Percentiles rank a stretch among this genome's conserved stretches.
These are phyloP conservation scores for Tylopilus sp. DNA, from an alignment of 768 basidiomycete genomes.

Conservation along the genomic window DNA sequence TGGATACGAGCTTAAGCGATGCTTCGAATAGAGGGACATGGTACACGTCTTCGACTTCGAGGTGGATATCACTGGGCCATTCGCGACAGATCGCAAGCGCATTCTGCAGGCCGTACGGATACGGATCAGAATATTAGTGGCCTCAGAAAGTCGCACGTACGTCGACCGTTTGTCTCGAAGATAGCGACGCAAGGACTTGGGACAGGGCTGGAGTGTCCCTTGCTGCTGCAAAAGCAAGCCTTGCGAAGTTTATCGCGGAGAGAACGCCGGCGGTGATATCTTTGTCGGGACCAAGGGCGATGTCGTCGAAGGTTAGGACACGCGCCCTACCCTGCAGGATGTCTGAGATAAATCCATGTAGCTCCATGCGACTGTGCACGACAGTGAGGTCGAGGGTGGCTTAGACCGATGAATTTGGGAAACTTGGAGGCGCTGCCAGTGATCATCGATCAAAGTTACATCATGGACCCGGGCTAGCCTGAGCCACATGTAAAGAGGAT, in stretches of 20 bases:
- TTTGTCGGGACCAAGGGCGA: constrained; percentile 35
- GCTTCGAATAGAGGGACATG: constrained; percentile 44
- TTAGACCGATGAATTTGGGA: too few relatives aligned
- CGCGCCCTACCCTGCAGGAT: constrained; percentile 29
- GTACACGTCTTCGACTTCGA: constrained; percentile 51
- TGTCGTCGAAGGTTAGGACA: constrained; percentile 41
- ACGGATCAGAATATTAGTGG: neutral
- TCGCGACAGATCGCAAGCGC: constrained; percentile 46
- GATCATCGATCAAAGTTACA: constrained; percentile 3
- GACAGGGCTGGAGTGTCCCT: constrained; percentile 3
- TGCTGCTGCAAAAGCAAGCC: constrained; percentile 37
- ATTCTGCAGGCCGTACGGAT: constrained; percentile 36
- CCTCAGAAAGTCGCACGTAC: neutral
- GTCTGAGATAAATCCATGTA: constrained; percentile 12
- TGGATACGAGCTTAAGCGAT: constrained; percentile 35
- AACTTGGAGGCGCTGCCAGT: too few relatives aligned
- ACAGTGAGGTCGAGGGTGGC: neutral
- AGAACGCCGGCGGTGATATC: constrained; percentile 47
- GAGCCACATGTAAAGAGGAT: too few relatives aligned
- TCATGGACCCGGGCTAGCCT: too few relatives aligned
- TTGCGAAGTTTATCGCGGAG: constrained; percentile 57
- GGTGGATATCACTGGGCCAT: constrained; percentile 43
- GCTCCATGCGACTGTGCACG: constrained; percentile 10
- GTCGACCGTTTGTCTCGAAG: constrained; percentile 16
- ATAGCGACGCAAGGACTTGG: constrained; percentile 10